A percentile compares a stretch with the other conserved stretches of the same genome.
phyloP scores from a whole-genome alignment of 1,139 yeast genomes.

The Blastobotrys ciferrii region DNA sequence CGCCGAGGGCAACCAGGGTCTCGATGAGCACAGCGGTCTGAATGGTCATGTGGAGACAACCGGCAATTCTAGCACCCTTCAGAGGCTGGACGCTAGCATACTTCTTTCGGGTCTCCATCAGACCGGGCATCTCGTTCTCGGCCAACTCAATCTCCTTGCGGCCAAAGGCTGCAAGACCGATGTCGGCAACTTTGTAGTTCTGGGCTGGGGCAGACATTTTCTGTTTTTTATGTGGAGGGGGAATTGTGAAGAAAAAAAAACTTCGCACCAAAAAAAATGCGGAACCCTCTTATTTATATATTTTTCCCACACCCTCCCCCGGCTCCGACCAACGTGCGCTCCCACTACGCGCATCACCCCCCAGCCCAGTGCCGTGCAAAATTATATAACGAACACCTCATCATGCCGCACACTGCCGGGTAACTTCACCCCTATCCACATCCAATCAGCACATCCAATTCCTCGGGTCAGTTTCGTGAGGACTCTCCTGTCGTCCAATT shows the following conservation, averaged over 20 bases:
- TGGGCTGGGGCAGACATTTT: conserved; percentile 38
- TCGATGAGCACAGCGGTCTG: conserved; percentile 99
- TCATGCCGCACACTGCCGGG: not conserved
- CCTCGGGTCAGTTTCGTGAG: too few relatives aligned
- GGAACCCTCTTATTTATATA: not conserved
- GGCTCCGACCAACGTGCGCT: too few relatives aligned
- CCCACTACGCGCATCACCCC: not conserved
- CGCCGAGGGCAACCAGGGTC: conserved; percentile 96
- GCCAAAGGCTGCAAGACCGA: conserved; percentile 99
- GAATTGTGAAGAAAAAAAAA: conserved; percentile 5
- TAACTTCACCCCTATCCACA: too few relatives aligned
- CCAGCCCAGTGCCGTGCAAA: not conserved
- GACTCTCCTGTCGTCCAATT: too few relatives aligned
- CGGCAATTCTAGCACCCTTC: conserved; percentile 98
- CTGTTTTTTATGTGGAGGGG: not conserved
- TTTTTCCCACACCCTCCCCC: not conserved
- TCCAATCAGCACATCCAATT: too few relatives aligned
- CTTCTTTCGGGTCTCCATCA: conserved; percentile 94
- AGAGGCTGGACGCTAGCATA: conserved; percentile 93
- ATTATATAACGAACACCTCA: not conserved
- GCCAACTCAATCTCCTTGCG: conserved; percentile 99
- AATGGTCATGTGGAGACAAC: conserved; percentile 99
- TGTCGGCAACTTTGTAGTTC: conserved; percentile 96
- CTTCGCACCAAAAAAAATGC: not conserved
- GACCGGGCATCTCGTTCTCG: conserved; percentile 99